Percentiles rank a stretch among this genome's conserved stretches.
Conservation (phyloP, 1,284 basidiomycete genomes). For the Schizopora paradoxa region DNA sequence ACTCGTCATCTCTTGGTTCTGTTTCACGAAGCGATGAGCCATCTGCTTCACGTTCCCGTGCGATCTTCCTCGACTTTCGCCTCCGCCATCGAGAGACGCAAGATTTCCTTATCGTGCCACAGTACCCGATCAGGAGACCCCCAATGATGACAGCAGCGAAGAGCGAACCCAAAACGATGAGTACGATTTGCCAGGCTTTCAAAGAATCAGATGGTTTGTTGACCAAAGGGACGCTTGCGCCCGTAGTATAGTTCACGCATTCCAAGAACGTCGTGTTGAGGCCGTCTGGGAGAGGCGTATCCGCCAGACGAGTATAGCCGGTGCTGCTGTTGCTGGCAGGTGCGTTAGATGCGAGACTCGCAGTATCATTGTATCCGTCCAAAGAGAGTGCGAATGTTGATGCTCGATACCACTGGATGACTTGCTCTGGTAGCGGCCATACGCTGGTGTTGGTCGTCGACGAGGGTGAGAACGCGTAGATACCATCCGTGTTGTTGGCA, state of each 20-base stretch:
- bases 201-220: too few species aligned
- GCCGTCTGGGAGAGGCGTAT: conserved; percentile 17
- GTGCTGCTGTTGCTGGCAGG: conserved; percentile 14
- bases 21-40: too few species aligned
- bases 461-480: conserved; percentile 8
- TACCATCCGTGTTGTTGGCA: conserved; percentile 15
- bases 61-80: too few species aligned
- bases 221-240: conserved; percentile 19
- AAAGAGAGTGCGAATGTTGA: conserved; percentile 24
- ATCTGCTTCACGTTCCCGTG: too few species aligned
- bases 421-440: conserved; percentile 22
- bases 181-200: too few species aligned
- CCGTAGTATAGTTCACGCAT: conserved; percentile 21
- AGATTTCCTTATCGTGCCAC: too few species aligned
- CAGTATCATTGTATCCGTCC: conserved; percentile 24
- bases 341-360: conserved; percentile 17
- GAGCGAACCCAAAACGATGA: too few species aligned
- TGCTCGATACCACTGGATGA: conserved; percentile 27
- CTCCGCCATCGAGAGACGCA: too few species aligned
- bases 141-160: too few species aligned
- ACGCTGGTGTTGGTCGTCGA: too few species aligned
- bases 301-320: conserved; percentile 7
- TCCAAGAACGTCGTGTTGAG: conserved; percentile 19
- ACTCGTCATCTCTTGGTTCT: too few species aligned
- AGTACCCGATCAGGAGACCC: too few species aligned